Evolutionary conservation across 345 rosid species (phyloP).

Genomic region (Noccaea caerulescens): DNA sequence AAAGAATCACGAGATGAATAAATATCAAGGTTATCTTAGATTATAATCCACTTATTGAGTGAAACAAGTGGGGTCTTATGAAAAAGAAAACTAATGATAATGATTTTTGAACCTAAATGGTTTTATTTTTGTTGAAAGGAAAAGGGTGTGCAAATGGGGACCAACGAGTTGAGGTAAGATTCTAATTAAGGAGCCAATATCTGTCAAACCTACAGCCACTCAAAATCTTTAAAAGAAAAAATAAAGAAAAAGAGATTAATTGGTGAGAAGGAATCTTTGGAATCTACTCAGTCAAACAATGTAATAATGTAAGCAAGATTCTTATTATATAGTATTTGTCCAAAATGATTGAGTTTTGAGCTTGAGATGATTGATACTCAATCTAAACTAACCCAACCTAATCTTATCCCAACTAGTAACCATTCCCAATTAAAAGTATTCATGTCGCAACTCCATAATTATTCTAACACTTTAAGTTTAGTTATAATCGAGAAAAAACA

Average conservation of each 20-base stretch:
- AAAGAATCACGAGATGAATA: conserved; percentile 13
- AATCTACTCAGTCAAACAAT: conserved; percentile 42
- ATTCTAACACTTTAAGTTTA: neutral
- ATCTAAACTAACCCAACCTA: conserved; percentile 30
- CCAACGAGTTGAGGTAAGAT: conserved; percentile 33
- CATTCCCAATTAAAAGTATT: neutral
- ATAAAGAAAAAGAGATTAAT: neutral
- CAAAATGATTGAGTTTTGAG: conserved; percentile 40
- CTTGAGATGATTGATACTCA: conserved; percentile 34
- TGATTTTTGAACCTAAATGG: conserved; percentile 26
- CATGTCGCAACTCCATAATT: neutral
- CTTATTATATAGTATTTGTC: conserved; percentile 16
- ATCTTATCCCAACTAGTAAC: conserved; percentile 19
- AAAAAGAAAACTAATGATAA: neutral
- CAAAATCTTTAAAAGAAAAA: neutral
- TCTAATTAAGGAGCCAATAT: conserved; percentile 31
- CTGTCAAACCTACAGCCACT: conserved; percentile 35
- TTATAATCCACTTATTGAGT: conserved; percentile 30
- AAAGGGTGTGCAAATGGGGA: conserved; percentile 28
- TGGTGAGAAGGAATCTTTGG: conserved; percentile 49
- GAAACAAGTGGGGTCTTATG: conserved; percentile 19
- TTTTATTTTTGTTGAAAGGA: conserved; percentile 25
- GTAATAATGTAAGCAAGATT: conserved; percentile 33
- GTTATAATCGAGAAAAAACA: no score
- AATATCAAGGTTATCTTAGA: conserved; percentile 29